Percentiles rank a stretch among this genome's conserved stretches.
Evolutionary conservation across 225 moss, liverwort and hornwort genomes (phyloP).

Genomic region (Polytrichum commune): DNA sequence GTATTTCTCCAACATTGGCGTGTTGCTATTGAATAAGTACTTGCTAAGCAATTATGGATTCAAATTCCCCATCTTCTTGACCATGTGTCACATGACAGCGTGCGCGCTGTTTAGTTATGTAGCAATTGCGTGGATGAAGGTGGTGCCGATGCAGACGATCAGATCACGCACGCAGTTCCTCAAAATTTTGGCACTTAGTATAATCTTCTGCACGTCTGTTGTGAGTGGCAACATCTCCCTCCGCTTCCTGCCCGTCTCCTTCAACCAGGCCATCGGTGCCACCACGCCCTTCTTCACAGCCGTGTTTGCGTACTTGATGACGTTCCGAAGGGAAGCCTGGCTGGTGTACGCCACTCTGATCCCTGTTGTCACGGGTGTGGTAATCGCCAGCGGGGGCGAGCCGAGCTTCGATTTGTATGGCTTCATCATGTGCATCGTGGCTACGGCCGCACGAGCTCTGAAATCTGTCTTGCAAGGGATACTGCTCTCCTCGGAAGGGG

Average conservation of each 20-base stretch:
- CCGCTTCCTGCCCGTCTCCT: constrained; percentile 84
- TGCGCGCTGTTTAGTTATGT: constrained; percentile 94
- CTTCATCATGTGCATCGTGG: constrained; percentile 84
- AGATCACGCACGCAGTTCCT: constrained; percentile 92
- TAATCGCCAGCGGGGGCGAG: constrained; percentile 95
- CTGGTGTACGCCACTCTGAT: constrained; percentile 75
- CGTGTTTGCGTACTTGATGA: constrained; percentile 88
- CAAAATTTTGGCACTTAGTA: constrained; percentile 91
- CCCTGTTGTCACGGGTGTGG: constrained; percentile 89
- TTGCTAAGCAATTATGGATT: constrained; percentile 97
- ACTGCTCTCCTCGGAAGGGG: constrained; percentile 81
- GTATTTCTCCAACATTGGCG: constrained; percentile 99
- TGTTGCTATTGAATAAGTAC: constrained; percentile 91
- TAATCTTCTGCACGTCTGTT: constrained; percentile 88
- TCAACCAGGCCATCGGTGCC: constrained; percentile 99
- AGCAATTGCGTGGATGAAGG: constrained; percentile 96
- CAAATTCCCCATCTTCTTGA: constrained; percentile 94
- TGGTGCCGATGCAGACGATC: constrained; percentile 95
- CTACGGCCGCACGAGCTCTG: constrained; percentile 89
- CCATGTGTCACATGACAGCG: constrained; percentile 99
- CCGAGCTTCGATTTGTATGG: constrained; percentile 94
- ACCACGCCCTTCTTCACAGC: constrained; percentile 99
- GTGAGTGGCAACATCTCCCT: constrained; percentile 96
- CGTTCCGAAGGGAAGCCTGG: constrained; percentile 88
- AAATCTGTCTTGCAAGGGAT: constrained; percentile 97